Percentiles rank a stretch among this genome's conserved stretches.
Evolutionary conservation across 2,329 filamentous ascomycete species (phyloP).

Genomic region (Aspergillus phoenicis): DNA sequence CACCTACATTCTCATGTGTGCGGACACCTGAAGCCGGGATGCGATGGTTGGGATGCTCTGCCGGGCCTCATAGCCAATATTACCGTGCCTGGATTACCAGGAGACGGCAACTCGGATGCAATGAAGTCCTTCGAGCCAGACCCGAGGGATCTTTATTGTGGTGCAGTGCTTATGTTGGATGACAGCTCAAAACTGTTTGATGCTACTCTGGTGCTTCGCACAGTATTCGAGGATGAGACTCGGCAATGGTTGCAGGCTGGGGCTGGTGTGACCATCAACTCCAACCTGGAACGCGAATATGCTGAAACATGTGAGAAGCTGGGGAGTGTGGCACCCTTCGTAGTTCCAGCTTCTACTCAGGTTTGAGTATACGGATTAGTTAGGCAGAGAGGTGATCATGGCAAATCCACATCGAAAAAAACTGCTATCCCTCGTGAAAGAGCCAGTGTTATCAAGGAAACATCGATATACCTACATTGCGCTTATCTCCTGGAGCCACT

Average conservation of each 20-base stretch:
- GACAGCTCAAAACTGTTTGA: constrained; percentile 12
- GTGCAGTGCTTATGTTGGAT: constrained; percentile 18
- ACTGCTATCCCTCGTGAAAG: no score
- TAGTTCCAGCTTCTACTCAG: no score
- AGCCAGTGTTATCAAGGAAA: no score
- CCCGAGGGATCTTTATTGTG: constrained; percentile 21
- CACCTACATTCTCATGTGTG: constrained; percentile 18
- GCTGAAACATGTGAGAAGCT: constrained; percentile 21
- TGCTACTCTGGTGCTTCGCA: constrained; percentile 21
- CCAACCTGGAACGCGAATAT: constrained; percentile 16
- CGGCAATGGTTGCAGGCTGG: constrained; percentile 21
- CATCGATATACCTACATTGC: no score
- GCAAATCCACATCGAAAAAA: no score
- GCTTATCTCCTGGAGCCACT: no score
- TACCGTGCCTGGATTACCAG: constrained; percentile 21
- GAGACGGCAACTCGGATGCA: constrained; percentile 9
- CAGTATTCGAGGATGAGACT: constrained; percentile 16
- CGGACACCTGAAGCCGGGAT: constrained; percentile 11
- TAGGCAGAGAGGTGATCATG: no score
- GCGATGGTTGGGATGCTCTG: constrained; percentile 19
- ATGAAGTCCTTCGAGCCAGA: constrained; percentile 16
- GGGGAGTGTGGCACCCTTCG: constrained; percentile 17
- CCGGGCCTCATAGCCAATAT: constrained; percentile 17
- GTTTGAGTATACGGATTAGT: no score
- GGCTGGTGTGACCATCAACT: constrained; percentile 19